Percentiles rank a stretch among this genome's conserved stretches.
Conservation (phyloP, 495 filamentous ascomycete genomes). For the Podospora sp. region DNA sequence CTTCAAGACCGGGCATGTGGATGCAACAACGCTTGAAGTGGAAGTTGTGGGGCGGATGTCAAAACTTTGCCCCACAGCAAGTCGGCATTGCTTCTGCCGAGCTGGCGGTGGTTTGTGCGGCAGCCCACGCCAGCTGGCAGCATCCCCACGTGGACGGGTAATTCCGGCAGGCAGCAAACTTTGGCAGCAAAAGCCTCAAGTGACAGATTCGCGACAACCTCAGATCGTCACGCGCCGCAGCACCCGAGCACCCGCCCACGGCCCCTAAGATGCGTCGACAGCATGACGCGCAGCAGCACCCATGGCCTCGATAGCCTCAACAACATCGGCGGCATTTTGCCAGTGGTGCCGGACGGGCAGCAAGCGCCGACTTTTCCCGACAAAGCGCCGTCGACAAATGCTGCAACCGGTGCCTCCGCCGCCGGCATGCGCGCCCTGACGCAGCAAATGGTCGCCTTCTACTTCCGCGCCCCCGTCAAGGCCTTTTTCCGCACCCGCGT, state of each 20-base stretch:
- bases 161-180: background rate
- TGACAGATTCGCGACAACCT: background rate
- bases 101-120: too few relatives aligned
- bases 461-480: constrained; percentile 86
- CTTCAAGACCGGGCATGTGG: too few relatives aligned
- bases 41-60: too few relatives aligned
- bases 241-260: background rate
- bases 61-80: too few relatives aligned
- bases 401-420: constrained; percentile 72
- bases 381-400: constrained; percentile 62
- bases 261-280: constrained; percentile 21
- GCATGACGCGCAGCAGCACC: constrained; percentile 29
- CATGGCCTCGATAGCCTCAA: constrained; percentile 21
- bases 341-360: constrained; percentile 38
- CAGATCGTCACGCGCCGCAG: background rate
- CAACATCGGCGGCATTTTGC: constrained; percentile 37
- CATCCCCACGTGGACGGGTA: too few relatives aligned
- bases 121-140: too few relatives aligned
- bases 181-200: background rate
- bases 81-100: too few relatives aligned
- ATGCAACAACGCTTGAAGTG: too few relatives aligned
- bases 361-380: constrained; percentile 34
- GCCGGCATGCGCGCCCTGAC: constrained; percentile 79
- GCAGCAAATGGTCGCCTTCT: constrained; percentile 79
- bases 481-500: constrained; percentile 87